Conservation (phyloP, 345 rosid species). For the Eucalyptus brandiana region DNA sequence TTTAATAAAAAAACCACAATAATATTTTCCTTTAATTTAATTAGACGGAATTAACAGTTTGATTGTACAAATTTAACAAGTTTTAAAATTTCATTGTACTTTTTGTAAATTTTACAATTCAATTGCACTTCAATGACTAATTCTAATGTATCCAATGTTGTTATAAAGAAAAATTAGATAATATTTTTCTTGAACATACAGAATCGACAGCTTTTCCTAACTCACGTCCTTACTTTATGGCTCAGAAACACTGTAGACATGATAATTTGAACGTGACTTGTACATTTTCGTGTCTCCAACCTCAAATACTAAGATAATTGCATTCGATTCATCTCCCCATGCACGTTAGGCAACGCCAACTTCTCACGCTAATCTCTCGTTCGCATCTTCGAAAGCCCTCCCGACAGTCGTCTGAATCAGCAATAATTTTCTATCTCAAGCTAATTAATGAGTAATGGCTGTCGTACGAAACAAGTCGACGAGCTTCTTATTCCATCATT, state of each 20-base stretch:
- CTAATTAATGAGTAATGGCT: background rate
- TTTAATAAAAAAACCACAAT: background rate
- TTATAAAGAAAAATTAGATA: too few species aligned
- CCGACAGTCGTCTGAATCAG: background rate
- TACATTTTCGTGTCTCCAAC: background rate
- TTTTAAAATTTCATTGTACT: background rate
- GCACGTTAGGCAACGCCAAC: background rate
- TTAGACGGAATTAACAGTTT: background rate
- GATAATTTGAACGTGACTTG: background rate
- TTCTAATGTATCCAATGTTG: accelerated
- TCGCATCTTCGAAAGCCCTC: background rate
- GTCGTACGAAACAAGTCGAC: background rate
- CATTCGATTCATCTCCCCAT: background rate
- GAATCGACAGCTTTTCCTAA: background rate
- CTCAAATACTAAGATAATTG: background rate
- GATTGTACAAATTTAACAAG: background rate
- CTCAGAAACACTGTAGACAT: background rate
- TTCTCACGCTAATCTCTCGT: background rate
- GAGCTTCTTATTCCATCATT: background rate
- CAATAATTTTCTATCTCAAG: background rate
- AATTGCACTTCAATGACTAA: accelerated
- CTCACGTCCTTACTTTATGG: background rate
- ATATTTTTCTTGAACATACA: background rate
- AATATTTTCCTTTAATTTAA: background rate
- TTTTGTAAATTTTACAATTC: background rate